These are phyloP conservation scores for Ophiobolus disseminans DNA, from an alignment of 2,329 filamentous ascomycete genomes.

Conservation along the genomic window DNA sequence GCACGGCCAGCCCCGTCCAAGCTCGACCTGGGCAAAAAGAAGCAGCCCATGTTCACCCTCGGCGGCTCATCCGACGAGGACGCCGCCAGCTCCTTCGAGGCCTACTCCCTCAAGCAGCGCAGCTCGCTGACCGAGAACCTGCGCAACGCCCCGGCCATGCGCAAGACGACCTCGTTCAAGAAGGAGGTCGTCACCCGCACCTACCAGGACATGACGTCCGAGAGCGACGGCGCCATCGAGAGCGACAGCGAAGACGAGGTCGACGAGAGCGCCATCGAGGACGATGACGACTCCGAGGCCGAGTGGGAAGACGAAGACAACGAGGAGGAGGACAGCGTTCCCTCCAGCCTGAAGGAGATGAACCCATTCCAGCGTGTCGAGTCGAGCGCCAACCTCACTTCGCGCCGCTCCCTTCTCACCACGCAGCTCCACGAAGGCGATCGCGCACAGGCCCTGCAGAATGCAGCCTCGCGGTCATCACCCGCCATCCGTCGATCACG, in stretches of 20 bases:
- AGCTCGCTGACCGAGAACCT: slow-evolving; percentile 64
- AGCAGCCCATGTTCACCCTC: slow-evolving; percentile 74
- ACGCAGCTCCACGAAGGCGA: slow-evolving; percentile 85
- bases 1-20: slow-evolving; percentile 36
- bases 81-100: slow-evolving; percentile 77
- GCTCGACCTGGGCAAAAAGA: slow-evolving; percentile 62
- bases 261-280: slow-evolving; percentile 65
- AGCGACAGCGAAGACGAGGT: slow-evolving; percentile 66
- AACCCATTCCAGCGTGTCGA: slow-evolving; percentile 89
- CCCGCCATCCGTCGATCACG: slow-evolving; percentile 64
- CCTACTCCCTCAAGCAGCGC: slow-evolving; percentile 57
- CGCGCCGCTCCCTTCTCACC: slow-evolving; percentile 86
- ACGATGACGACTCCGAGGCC: slow-evolving; percentile 63
- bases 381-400: slow-evolving; percentile 83
- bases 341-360: slow-evolving; percentile 81
- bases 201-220: slow-evolving; percentile 63
- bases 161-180: slow-evolving; percentile 84
- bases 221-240: slow-evolving; percentile 67
- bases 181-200: slow-evolving; percentile 74
- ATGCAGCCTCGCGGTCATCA: slow-evolving; percentile 66
- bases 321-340: slow-evolving; percentile 77
- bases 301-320: slow-evolving; percentile 69
- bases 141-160: slow-evolving; percentile 55
- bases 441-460: slow-evolving; percentile 72
- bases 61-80: slow-evolving; percentile 85